Base-by-base conservation (phyloP, 2,329 filamentous ascomycete genomes). In the Verticillium nonalfalfae region DNA sequence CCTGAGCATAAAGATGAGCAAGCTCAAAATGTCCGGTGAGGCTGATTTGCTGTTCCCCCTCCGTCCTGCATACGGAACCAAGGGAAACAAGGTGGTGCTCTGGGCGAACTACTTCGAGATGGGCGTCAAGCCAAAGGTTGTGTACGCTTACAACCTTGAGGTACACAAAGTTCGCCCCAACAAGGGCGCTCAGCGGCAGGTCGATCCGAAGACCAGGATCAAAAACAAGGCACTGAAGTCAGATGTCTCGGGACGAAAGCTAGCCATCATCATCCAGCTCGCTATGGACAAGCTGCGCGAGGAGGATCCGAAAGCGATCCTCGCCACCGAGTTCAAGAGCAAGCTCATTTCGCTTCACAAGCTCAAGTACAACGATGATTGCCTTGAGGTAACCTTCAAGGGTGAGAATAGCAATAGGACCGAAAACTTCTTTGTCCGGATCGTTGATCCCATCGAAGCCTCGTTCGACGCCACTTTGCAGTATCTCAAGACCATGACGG, bases 61-160 rank as follows among this genome's bases (percentile, higher is more conserved):
- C 7, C 77, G 83, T 2, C 84, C 84, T 21, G 77, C 76, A 1
- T 85, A 79, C 64, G 82, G 82, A 21, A 75, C 68, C 3, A 66
- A 65, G 5, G 84, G 83, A 4, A 69, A 56, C 1, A 55, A 68
- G 0, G 76, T 83, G 2, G 66, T 72, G 1, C 72, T 86, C 0
- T 85, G 81, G 81, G 74, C 82, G 4, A 86, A 86, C 68, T 85
- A 82, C 65, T 85, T 83, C 66, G 71, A 71, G 1, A 61, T 86
- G 57, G 67, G 73, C 7, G 64, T 80, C 7, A 74, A 75, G 50
- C 67, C 71, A 0, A 67, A 72, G 1, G 62, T 65, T 0, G 62
- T 84, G 4, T 79, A 75, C 68, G 79, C 76, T 61, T 85, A 85
- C 68, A 74, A 72, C 2, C 62, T 85, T 10, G 70, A 75, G 1